Percentiles rank a stretch among this genome's conserved stretches.
phyloP scores from a whole-genome alignment of 208 protist species.

The Acanthamoeba healyi region DNA sequence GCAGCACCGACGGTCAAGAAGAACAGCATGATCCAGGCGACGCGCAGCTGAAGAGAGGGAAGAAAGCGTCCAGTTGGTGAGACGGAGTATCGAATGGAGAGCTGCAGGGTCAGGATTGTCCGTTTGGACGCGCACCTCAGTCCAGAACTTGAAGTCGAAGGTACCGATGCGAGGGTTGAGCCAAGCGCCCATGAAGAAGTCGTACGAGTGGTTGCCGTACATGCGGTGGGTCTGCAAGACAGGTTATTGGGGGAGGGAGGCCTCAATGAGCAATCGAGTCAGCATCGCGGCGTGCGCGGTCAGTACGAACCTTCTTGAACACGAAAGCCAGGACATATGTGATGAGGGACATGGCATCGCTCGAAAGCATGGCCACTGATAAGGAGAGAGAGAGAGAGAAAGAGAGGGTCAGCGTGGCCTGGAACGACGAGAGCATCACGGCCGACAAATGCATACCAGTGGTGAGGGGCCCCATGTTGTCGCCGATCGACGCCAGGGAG shows the following conservation, averaged over 20 bases:
- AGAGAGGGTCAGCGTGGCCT: too few relatives aligned
- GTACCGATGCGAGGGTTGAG: constrained; percentile 90
- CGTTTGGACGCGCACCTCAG: constrained; percentile 88
- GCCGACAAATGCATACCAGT: background rate
- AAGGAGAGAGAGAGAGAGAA: background rate
- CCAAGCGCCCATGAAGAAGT: constrained; percentile 96
- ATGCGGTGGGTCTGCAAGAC: constrained; percentile 89
- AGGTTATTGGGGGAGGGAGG: background rate
- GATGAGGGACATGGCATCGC: constrained; percentile 34
- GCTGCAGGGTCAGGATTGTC: background rate
- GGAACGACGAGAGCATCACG: too few relatives aligned
- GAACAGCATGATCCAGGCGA: constrained; percentile 96
- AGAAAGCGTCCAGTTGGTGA: background rate
- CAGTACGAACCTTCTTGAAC: constrained; percentile 6
- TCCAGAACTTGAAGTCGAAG: constrained; percentile 96
- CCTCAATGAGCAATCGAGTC: constrained; percentile 87
- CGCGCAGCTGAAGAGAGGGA: constrained; percentile 88
- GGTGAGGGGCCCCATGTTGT: constrained; percentile 49
- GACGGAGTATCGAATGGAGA: background rate
- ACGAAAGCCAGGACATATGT: constrained; percentile 58
- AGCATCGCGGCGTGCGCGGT: constrained; percentile 78
- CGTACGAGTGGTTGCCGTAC: constrained; percentile 94
- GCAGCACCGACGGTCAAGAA: constrained; percentile 93
- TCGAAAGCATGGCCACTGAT: constrained; percentile 28
- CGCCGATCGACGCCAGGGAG: constrained; percentile 2